Conservation (phyloP, 495 filamentous ascomycete species). For the Staphylotrichum tortipilum region DNA sequence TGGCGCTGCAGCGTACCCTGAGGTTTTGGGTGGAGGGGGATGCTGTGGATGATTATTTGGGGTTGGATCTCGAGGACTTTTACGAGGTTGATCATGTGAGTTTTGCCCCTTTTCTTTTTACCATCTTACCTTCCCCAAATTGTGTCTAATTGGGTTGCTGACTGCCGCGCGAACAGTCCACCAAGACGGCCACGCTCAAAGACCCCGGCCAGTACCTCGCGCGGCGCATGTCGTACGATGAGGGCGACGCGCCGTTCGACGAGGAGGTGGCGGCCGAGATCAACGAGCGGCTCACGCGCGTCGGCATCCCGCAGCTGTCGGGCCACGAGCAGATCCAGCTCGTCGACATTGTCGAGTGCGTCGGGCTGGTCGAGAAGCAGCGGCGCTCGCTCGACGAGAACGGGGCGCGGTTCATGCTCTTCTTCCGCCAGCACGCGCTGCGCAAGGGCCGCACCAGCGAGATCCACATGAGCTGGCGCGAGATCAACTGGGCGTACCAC, state of each 20-base stretch:
- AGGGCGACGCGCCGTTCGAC: conserved; percentile 54
- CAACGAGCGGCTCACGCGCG: conserved; percentile 65
- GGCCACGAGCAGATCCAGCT: conserved; percentile 84
- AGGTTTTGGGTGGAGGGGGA: conserved; percentile 83
- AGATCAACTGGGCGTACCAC: conserved; percentile 92
- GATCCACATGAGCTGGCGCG: conserved; percentile 76
- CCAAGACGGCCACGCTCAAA: conserved; percentile 13
- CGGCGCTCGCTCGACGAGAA: conserved; percentile 88
- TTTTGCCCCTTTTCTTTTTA: neutral
- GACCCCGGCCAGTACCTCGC: conserved; percentile 20
- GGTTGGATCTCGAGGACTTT: conserved; percentile 64
- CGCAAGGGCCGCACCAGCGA: conserved; percentile 55
- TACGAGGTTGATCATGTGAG: conserved; percentile 33
- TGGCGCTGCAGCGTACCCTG: conserved; percentile 66
- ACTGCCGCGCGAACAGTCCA: conserved; percentile 4
- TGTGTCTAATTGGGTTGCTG: no score
- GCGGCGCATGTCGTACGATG: conserved; percentile 37
- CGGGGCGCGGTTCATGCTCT: conserved; percentile 80
- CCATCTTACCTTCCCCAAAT: no score
- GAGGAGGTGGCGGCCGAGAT: conserved; percentile 64
- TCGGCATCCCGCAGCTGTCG: conserved; percentile 74
- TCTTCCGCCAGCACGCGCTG: conserved; percentile 78
- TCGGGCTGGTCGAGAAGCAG: conserved; percentile 80
- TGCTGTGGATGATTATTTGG: conserved; percentile 68
- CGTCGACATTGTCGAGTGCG: conserved; percentile 79